Evolutionary conservation across 2,329 filamentous ascomycete species (phyloP), one percentile per base, ranked within the genome.

Genomic region (Tolypocladium ovalisporum): DNA sequence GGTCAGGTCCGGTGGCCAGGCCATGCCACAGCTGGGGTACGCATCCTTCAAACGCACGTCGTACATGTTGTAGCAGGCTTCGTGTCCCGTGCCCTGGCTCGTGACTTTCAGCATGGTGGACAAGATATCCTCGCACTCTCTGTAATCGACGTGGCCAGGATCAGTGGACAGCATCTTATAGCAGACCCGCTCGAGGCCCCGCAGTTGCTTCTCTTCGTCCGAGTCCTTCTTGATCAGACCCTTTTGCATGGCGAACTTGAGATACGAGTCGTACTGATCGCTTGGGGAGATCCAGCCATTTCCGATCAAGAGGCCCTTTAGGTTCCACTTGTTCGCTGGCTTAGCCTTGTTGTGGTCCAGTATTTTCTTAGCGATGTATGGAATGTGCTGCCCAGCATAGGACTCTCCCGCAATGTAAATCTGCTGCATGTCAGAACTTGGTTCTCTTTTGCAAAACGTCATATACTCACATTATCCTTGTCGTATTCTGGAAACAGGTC

Each of bases 321-420:
- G 75, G 54, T 87, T 87, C 94, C 93, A 99, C 22, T 59, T 27
- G 1, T 60, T 57, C 4, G 42, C 52, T 7, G 52, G 39, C 13
- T 51, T 51, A 17, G 73, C 71, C n/a, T 88, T 87, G 75, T 99
- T 99, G 60, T 90, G 89, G 53, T 91, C 86, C 58, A 97, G 78
- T 57, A 99, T 96, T 24, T 88, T 88, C 67, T 87, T 86, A n/a
- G 92, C 89, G 62, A 99, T 94, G 71, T 99, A 96, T 1, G 94
- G 94, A 60, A 99, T 97, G 73, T 97, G 87, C 69, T 97, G 94
- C 51, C 94, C 94, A 6, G 94, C 94, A 69, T 92, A 99, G 0
- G 93, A 99, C 75, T 99, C 94, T 64, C 95, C 94, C 1, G 93
- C 89, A 62, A 99, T 80, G 71, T 97, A 99, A 24, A 99, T 76